Conservation (phyloP, 1,284 basidiomycete genomes). For the Waitea zeae region DNA sequence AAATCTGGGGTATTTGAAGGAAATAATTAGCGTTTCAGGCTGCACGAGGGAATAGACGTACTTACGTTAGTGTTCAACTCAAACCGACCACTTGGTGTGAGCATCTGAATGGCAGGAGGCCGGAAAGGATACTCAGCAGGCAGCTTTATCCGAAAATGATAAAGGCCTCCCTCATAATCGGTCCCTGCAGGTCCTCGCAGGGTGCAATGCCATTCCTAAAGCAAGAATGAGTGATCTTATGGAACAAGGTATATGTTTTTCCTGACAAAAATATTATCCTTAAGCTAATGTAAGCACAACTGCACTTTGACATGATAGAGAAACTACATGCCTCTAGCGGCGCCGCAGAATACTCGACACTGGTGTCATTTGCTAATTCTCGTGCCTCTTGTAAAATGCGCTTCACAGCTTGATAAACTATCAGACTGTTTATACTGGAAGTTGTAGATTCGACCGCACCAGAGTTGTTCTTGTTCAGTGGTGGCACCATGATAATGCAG, state of each 20-base stretch:
- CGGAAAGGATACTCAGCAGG: conserved; percentile 92
- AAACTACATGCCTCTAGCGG: conserved; percentile 65
- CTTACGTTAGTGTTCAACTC: conserved; percentile 88
- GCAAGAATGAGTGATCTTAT: neutral
- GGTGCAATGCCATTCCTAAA: conserved; percentile 94
- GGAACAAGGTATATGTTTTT: neutral
- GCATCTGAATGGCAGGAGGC: conserved; percentile 85
- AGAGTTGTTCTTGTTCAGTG: conserved; percentile 73
- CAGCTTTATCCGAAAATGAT: conserved; percentile 83
- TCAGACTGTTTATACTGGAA: conserved; percentile 5
- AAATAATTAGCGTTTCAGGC: conserved; percentile 1
- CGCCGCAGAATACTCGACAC: conserved; percentile 69
- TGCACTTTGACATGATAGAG: conserved; percentile 4
- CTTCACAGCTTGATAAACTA: conserved; percentile 55
- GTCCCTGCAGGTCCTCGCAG: conserved; percentile 75
- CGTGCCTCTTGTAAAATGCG: conserved; percentile 92
- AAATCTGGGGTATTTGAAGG: conserved; percentile 38
- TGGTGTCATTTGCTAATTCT: conserved; percentile 71
- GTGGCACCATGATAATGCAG: conserved; percentile 14
- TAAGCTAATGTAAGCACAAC: conserved; percentile 8
- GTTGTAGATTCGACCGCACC: conserved; percentile 24
- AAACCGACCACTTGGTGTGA: conserved; percentile 92
- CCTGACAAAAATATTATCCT: conserved; percentile 68
- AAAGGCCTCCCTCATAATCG: conserved; percentile 82
- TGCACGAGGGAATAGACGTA: conserved; percentile 5